A percentile compares a stretch with the other conserved stretches of the same genome.
Conservation (phyloP, 2,329 filamentous ascomycete genomes). For the Pseudopyricularia javanii region DNA sequence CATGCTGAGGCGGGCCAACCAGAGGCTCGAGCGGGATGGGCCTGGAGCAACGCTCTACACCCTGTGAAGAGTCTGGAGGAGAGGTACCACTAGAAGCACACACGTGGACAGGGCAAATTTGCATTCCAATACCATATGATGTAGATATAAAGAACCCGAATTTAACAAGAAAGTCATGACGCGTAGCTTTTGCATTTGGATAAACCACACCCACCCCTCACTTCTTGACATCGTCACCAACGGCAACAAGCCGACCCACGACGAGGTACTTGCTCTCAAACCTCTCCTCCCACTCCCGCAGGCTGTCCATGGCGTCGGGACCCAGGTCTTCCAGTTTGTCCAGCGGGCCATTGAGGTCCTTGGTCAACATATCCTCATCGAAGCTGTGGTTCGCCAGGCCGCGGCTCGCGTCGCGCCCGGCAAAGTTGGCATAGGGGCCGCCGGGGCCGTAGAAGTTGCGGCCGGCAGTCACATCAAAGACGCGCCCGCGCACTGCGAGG, state of each 20-base stretch:
- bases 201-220: background rate
- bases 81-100: no score
- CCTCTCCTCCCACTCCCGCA: conserved; percentile 85
- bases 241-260: conserved; percentile 71
- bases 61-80: background rate
- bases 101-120: no score
- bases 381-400: conserved; percentile 87
- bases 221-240: conserved; percentile 23
- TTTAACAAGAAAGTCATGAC: no score
- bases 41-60: background rate
- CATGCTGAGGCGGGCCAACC: background rate
- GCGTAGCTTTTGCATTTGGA: background rate
- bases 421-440: conserved; percentile 92
- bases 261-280: conserved; percentile 91
- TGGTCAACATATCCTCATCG: conserved; percentile 87
- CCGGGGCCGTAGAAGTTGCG: conserved; percentile 94
- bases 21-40: background rate
- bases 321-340: conserved; percentile 64
- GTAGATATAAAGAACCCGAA: no score
- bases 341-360: conserved; percentile 73
- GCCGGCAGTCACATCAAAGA: conserved; percentile 82
- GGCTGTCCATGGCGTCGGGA: conserved; percentile 65
- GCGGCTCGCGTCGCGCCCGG: conserved; percentile 78
- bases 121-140: no score
- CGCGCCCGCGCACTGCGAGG: conserved; percentile 77